These are phyloP conservation scores for Cruciata laevipes DNA, from an alignment of 257 asterid species.

Conservation along the genomic window DNA sequence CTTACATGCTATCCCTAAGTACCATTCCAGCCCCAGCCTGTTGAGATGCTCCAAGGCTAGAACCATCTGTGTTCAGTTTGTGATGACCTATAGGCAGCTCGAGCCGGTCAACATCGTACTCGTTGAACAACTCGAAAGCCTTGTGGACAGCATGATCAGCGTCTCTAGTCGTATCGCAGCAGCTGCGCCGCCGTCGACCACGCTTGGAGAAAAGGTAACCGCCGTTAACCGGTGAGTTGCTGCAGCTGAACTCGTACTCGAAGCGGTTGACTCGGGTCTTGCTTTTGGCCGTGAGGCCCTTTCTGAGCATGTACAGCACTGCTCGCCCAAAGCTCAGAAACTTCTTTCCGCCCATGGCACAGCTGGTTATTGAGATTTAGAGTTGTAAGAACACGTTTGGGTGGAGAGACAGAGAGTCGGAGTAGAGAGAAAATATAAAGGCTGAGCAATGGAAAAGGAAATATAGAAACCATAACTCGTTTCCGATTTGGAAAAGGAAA, in stretches of 20 bases:
- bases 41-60: too few relatives aligned
- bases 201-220: slow-evolving; percentile 15
- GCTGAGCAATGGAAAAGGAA: too few relatives aligned
- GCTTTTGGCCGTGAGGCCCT: slow-evolving; percentile 30
- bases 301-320: slow-evolving; percentile 30
- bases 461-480: too few relatives aligned
- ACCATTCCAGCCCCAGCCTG: too few relatives aligned
- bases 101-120: slow-evolving; percentile 15
- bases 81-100: too few relatives aligned
- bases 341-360: slow-evolving; percentile 27
- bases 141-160: slow-evolving; percentile 13
- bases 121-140: slow-evolving; percentile 15
- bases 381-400: too few relatives aligned
- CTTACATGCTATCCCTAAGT: too few relatives aligned
- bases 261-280: slow-evolving; percentile 26
- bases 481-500: too few relatives aligned
- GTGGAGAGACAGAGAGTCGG: too few relatives aligned
- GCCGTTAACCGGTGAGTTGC: slow-evolving; percentile 22
- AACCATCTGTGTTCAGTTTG: too few relatives aligned
- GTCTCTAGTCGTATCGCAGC: not conserved
- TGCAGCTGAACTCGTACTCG: slow-evolving; percentile 42
- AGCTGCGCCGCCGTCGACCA: not conserved
- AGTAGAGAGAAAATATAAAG: not conserved
- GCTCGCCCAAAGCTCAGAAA: slow-evolving; percentile 23
- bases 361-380: too few relatives aligned